Percentiles rank a stretch among this genome's conserved stretches.
Evolutionary conservation across 1,284 basidiomycete species (phyloP).

Genomic region (Xanthoconium separans): DNA sequence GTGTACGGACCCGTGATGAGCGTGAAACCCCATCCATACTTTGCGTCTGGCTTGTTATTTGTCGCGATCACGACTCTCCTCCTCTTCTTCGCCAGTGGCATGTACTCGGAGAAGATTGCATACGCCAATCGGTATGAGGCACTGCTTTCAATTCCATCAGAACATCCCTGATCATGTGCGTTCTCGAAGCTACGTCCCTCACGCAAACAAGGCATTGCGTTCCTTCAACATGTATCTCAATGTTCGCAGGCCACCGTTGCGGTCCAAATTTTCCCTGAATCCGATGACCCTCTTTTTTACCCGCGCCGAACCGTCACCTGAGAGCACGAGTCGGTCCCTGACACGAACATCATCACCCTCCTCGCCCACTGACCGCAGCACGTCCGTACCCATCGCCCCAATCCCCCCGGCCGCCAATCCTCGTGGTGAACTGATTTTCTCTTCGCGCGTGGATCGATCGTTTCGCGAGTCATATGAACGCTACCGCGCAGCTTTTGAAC

Average conservation of each 20-base stretch:
- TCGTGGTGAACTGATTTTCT: conserved; percentile 95
- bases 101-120: conserved; percentile 95
- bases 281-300: conserved; percentile 67
- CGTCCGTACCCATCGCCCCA: conserved; percentile 59
- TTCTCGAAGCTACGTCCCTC: conserved; percentile 83
- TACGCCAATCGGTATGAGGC: conserved; percentile 89
- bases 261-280: conserved; percentile 60
- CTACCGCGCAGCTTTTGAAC: conserved; percentile 90
- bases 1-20: conserved; percentile 44
- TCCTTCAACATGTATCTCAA: conserved; percentile 98
- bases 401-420: conserved; percentile 91
- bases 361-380: conserved; percentile 30
- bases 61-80: conserved; percentile 88
- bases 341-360: conserved; percentile 31
- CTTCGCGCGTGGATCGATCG: conserved; percentile 75
- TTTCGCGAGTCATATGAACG: conserved; percentile 94
- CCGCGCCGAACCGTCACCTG: conserved; percentile 37
- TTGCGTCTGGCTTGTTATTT: conserved; percentile 75
- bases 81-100: conserved; percentile 95
- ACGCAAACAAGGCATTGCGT: conserved; percentile 89
- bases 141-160: conserved; percentile 9
- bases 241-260: conserved; percentile 75
- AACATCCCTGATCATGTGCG: conserved; percentile 13
- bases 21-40: conserved; percentile 62
- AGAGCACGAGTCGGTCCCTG: conserved; percentile 17